phyloP scores from a whole-genome alignment of 2,329 filamentous ascomycete genomes.

The Phialophora expanda region DNA sequence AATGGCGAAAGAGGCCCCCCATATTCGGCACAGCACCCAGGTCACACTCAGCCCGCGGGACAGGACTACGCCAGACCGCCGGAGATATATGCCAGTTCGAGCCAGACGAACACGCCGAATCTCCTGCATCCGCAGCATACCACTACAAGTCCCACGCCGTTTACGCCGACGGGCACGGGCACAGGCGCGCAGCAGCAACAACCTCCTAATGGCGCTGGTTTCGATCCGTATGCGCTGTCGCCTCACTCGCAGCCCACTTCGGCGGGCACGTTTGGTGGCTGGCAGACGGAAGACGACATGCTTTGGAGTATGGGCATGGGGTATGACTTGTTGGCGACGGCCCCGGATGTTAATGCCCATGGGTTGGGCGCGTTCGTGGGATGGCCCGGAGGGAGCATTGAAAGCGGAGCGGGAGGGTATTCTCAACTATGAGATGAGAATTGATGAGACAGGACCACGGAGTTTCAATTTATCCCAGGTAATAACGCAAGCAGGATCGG shows the following conservation, averaged over 20 bases:
- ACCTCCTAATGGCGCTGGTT: conserved; percentile 5
- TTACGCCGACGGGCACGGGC: conserved; percentile 12
- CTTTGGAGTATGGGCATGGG: conserved; percentile 40
- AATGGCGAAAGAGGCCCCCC: conserved; percentile 13
- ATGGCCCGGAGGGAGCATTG: conserved; percentile 23
- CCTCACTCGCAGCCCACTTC: conserved; percentile 30
- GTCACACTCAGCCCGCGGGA: background rate
- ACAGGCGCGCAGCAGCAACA: conserved; percentile 15
- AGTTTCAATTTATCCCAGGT: background rate
- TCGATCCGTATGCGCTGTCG: conserved; percentile 30
- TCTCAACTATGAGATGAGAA: conserved; percentile 6
- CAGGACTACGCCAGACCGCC: background rate
- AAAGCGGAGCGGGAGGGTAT: conserved; percentile 9
- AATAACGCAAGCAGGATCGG: background rate
- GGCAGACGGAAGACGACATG: conserved; percentile 40
- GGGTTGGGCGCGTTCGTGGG: conserved; percentile 29
- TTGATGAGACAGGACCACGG: background rate
- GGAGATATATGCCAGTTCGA: conserved; percentile 9
- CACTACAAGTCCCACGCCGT: conserved; percentile 20
- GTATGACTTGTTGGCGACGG: conserved; percentile 38
- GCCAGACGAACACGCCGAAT: background rate
- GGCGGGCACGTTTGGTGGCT: conserved; percentile 33
- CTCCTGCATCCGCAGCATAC: conserved; percentile 24
- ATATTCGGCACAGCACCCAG: background rate
- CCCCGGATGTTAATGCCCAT: conserved; percentile 35